Base-by-base conservation (phyloP, 176 grass and related monocot species). In the Otatea glauca region DNA sequence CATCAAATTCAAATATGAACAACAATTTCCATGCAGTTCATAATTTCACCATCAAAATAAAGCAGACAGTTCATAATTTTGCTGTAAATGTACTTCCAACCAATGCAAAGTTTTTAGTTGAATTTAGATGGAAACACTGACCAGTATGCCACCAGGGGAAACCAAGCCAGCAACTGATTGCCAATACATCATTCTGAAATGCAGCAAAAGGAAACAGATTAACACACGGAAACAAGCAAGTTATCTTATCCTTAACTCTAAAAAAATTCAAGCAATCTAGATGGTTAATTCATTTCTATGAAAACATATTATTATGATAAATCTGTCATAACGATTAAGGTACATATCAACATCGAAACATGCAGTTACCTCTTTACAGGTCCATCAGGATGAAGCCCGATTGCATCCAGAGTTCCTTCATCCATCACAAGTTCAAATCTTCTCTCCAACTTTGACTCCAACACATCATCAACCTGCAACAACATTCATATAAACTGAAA, bases 181-280 rank as follows among this genome's bases (percentile, higher is more conserved):
- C 95, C 92, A 98, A 75, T 98, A 98, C 92, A 98, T 95, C 91
- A 95, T 92, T 80, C 95, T 98, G 84, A 82, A 91, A 88, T 81
- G 45, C 39, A 71, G 23, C 7, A 89, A 32, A 56, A 20, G 12
- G 67, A 81, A 21, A 87, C 10, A 78, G 16, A 71, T 80, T 75
- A 86, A 74, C 42, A 1, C 68, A 80, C 53, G 27, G 9, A 55
- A 66, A 11, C 64, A 18, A 68, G 17, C 45, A 56, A 55, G 4
- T 69, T 18, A 14, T n/a, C 4, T 17, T 0, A 50, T 81, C 29
- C 25, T 39, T 67, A 58, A 4, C 4, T 3, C 12, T 37, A 37
- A 86, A 63, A 34, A 70, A 32, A 7, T 16, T 48, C 4, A 35
- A 62, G 37, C 7, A 62, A 62, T 70, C 67, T 15, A 27, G 65